A percentile compares a stretch with the other conserved stretches of the same genome.
Evolutionary conservation across 2,329 filamentous ascomycete genomes (phyloP).

Genomic region (Colletotrichum plurivorum): DNA sequence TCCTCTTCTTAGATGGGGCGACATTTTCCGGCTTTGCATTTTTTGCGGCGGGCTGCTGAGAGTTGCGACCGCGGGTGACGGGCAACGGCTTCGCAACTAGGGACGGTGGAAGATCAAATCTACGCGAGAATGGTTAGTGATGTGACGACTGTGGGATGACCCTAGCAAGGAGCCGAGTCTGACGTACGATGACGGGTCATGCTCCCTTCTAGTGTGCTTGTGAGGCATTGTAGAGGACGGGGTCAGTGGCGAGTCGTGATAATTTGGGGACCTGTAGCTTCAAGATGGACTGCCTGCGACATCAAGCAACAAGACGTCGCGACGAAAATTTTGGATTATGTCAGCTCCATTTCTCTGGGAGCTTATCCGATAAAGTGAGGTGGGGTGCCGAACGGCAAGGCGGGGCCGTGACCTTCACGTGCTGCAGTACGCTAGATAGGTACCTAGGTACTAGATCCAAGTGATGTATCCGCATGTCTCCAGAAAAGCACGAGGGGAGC

Average conservation of each 20-base stretch:
- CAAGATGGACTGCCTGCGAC: too few species aligned
- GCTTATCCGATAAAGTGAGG: constrained; percentile 18
- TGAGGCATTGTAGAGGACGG: constrained; percentile 76
- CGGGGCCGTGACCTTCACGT: too few species aligned
- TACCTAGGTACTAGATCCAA: too few species aligned
- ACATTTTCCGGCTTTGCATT: constrained; percentile 46
- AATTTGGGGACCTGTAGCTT: too few species aligned
- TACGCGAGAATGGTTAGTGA: constrained; percentile 46
- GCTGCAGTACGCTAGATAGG: too few species aligned
- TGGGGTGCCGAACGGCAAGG: too few species aligned
- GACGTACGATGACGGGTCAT: constrained; percentile 68
- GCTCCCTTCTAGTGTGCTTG: constrained; percentile 82
- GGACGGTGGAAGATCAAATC: constrained; percentile 65
- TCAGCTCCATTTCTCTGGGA: constrained; percentile 17
- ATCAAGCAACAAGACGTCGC: not conserved
- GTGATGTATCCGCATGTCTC: constrained; percentile 6
- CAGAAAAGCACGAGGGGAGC: not conserved
- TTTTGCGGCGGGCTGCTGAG: constrained; percentile 16
- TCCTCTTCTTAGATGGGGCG: constrained; percentile 56
- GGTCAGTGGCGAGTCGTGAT: not conserved
- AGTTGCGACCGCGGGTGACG: constrained; percentile 49
- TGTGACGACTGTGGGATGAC: not conserved
- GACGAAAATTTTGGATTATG: constrained; percentile 28
- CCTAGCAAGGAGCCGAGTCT: not conserved
- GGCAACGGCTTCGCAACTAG: constrained; percentile 67